These are phyloP conservation scores for Dunaliella sp. DNA, from an alignment of 139 green algal species.

Conservation along the genomic window DNA sequence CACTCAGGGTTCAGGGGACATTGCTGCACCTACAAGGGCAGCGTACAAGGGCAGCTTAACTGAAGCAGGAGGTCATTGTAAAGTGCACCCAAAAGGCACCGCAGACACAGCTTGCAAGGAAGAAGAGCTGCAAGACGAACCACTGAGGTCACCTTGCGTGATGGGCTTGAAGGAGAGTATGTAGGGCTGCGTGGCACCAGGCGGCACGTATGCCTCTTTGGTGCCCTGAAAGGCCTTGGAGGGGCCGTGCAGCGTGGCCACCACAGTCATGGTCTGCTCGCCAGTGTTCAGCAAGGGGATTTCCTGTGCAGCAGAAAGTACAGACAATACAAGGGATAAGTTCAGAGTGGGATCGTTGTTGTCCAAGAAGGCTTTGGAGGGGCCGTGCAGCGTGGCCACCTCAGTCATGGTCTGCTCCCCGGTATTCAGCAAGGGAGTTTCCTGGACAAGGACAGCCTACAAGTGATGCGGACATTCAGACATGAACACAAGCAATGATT, in stretches of 20 bases:
- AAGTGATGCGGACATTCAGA: neutral
- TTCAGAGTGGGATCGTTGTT: no score
- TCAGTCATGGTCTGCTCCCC: conserved; percentile 48
- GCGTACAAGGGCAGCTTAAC: neutral
- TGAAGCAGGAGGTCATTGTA: no score
- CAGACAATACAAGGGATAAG: neutral
- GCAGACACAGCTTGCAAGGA: no score
- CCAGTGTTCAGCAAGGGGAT: conserved; percentile 69
- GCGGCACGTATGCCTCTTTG: conserved; percentile 54
- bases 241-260: conserved; percentile 7
- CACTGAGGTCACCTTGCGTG: conserved; percentile 16
- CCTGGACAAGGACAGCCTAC: no score
- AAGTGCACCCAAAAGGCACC: no score
- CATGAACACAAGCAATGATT: no score
- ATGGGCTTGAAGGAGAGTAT: conserved; percentile 59
- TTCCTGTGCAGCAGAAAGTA: conserved; percentile 38
- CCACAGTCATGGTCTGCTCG: conserved; percentile 46
- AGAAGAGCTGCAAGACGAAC: no score
- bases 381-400: neutral
- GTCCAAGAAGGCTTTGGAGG: conserved; percentile 48
- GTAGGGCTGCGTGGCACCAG: conserved; percentile 45
- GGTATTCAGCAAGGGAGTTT: conserved; percentile 69
- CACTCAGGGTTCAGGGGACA: no score
- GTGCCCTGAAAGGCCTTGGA: conserved; percentile 50
- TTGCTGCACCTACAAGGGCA: no score